Conservation (phyloP, 2,329 filamentous ascomycete genomes). For the Lasiodiplodia sp. region DNA sequence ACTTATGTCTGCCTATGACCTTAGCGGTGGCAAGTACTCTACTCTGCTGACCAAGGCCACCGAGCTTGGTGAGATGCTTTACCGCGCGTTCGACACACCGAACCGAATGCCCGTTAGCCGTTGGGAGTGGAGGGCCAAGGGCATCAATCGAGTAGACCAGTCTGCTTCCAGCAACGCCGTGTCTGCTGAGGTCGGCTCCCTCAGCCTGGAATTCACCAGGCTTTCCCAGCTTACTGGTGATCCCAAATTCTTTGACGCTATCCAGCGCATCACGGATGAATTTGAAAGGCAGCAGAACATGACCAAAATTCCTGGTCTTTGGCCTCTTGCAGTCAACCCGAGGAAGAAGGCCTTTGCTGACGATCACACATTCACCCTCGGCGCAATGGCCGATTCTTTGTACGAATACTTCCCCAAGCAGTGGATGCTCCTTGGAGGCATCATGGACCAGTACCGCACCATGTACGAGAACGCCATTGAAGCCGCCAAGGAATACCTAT, state of each 20-base stretch:
- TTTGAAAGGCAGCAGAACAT: slow-evolving; percentile 45
- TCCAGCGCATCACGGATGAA: slow-evolving; percentile 45
- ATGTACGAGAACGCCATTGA: slow-evolving; percentile 75
- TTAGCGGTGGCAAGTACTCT: slow-evolving; percentile 45
- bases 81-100: slow-evolving; percentile 53
- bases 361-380: slow-evolving; percentile 57
- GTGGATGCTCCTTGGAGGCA: slow-evolving; percentile 78
- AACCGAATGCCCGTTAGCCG: slow-evolving; percentile 50
- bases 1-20: slow-evolving; percentile 47
- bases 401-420: slow-evolving; percentile 69
- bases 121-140: slow-evolving; percentile 49
- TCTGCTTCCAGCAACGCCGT: slow-evolving; percentile 42
- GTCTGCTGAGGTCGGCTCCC: slow-evolving; percentile 47
- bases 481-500: slow-evolving; percentile 73
- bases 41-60: slow-evolving; percentile 49
- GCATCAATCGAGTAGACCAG: slow-evolving; percentile 35
- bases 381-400: slow-evolving; percentile 63
- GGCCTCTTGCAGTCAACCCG: slow-evolving; percentile 45
- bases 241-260: slow-evolving; percentile 49
- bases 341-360: slow-evolving; percentile 40
- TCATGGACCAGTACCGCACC: slow-evolving; percentile 72
- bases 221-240: slow-evolving; percentile 48
- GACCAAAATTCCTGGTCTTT: slow-evolving; percentile 47
- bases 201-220: slow-evolving; percentile 50
- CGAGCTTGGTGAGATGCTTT: slow-evolving; percentile 54